Conservation (phyloP, 2,329 filamentous ascomycete species). For the Trichoderma simmonsii region DNA sequence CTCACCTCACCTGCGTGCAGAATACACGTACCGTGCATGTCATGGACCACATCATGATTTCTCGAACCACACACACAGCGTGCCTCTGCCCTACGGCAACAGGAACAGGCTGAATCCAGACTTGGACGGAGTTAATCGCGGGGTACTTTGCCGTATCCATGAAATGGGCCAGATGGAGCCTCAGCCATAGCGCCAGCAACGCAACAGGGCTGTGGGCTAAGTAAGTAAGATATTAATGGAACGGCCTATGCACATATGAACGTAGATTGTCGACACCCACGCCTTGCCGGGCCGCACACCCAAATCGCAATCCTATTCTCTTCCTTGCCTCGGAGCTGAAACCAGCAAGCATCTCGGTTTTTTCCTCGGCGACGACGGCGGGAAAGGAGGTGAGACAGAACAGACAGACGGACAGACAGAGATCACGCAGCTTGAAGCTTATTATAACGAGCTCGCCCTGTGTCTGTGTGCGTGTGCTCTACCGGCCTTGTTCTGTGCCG, state of each 20-base stretch:
- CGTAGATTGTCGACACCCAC: neutral
- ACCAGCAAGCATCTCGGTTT: neutral
- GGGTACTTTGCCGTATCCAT: neutral
- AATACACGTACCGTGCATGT: neutral
- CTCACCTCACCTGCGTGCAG: neutral
- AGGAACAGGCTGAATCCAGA: constrained; percentile 1
- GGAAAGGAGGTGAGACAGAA: neutral
- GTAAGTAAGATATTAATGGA: neutral
- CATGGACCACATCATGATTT: neutral
- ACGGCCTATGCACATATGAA: neutral
- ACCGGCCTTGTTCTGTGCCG: neutral
- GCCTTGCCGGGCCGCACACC: neutral
- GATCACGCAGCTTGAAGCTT: neutral
- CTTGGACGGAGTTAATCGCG: constrained; percentile 1
- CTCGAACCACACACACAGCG: neutral
- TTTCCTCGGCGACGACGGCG: neutral
- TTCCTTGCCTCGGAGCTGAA: neutral
- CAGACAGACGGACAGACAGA: too few relatives aligned
- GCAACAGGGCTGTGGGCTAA: neutral
- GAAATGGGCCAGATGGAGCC: neutral
- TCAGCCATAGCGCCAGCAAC: neutral
- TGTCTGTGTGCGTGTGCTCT: neutral
- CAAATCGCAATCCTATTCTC: neutral
- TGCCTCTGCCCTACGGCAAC: constrained; percentile 4
- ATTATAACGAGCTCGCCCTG: neutral